Percentiles rank a stretch among this genome's conserved stretches.
phyloP scores from a whole-genome alignment of 148 eudicot genomes.

The Spergularia bocconei region DNA sequence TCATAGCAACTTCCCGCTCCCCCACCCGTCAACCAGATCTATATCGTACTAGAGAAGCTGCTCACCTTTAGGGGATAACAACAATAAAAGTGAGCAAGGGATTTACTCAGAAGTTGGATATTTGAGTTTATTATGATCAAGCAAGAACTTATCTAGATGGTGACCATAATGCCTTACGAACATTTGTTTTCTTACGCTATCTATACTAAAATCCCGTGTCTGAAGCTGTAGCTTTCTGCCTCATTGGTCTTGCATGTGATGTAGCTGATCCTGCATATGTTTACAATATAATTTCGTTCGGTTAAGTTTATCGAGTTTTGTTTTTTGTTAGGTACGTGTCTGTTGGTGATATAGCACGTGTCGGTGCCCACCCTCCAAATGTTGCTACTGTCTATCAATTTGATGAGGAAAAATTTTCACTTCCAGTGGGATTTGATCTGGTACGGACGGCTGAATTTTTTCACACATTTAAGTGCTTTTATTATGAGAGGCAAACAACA shows the following conservation, averaged over 20 bases:
- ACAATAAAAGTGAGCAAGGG: no score
- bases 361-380: slow-evolving; percentile 85
- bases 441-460: slow-evolving; percentile 36
- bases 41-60: no score
- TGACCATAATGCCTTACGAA: no score
- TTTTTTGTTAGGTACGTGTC: slow-evolving; percentile 63
- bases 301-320: neutral
- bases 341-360: slow-evolving; percentile 81
- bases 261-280: neutral
- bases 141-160: no score
- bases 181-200: neutral
- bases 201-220: neutral
- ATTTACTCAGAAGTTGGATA: no score
- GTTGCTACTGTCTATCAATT: slow-evolving; percentile 78
- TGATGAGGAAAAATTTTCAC: slow-evolving; percentile 50
- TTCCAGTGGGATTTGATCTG: slow-evolving; percentile 89
- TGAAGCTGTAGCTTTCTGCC: neutral
- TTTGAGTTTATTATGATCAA: no score
- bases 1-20: no score
- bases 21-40: no score
- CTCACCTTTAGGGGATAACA: no score
- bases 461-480: neutral
- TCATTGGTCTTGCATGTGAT: neutral
- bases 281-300: neutral
- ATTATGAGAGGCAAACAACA: neutral